Base-by-base conservation (phyloP, 2,329 filamentous ascomycete species). In the Colletotrichum musicola region DNA sequence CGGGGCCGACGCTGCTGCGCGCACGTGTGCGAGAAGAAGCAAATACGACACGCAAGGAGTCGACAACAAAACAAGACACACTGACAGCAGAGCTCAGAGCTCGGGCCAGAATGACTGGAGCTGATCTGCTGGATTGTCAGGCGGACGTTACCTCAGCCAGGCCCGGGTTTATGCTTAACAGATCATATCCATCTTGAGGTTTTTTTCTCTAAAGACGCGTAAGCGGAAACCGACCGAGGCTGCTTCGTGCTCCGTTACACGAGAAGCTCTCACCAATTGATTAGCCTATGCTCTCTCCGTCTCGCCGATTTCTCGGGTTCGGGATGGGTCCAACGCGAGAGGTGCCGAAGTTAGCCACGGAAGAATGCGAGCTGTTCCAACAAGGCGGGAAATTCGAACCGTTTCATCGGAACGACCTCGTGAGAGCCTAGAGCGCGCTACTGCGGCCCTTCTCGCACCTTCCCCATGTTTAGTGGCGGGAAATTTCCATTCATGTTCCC, bases 101-200 rank as follows among this genome's bases (percentile, higher is more conserved):
- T 57, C 51, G 51, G 51, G 25, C 51, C 64, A 63, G 44, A 49
- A 63, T 53, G 27, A 51, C 49, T 58, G 59, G 64, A 40, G 51
- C 64, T 14, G 20, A 42, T 27, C 10, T 9, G 46, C 30, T 35
- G 30, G 30, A 35, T 35, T 35, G 7, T 35, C 25, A 20, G 55
- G 20, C 42, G 38, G 38, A 53, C 22, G 46, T 38, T 22, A 38
- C 38, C 27, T 38, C 38, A 27, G 53, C 38, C 35, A 18, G 20
- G 27, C 25, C 7, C 27, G 20, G 53, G 49, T 60, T 67, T 67
- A 67, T 67, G 64, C 64, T 67, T 67, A 67, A 67, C 64, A 62
- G 58, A 67, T 67, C 64, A 50, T 62, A 38, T 57, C 50, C 64
- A 42, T 62, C 38, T 47, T 51, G 50, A 60, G 53, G 25, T 35